These are phyloP conservation scores for Populus hybrid DNA, from an alignment of 441 rosid genomes.

Conservation along the genomic window DNA sequence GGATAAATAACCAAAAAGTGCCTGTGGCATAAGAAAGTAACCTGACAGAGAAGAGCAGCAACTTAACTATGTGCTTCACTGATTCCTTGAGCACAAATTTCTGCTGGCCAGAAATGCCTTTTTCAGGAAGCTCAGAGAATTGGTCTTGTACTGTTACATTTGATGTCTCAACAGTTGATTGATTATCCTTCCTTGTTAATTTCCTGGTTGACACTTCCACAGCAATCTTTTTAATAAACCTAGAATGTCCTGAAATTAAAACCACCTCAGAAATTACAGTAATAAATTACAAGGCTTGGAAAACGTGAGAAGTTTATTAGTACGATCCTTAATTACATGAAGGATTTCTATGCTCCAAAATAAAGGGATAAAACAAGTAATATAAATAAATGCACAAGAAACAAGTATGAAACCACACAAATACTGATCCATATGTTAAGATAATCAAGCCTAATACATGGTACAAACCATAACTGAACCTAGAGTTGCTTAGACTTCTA, in stretches of 20 bases:
- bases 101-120: conserved; percentile 12
- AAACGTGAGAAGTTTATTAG: not conserved
- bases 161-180: conserved; percentile 14
- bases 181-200: conserved; percentile 14
- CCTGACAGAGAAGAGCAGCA: conserved; percentile 37
- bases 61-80: conserved; percentile 35
- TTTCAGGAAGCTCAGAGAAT: conserved; percentile 12
- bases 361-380: not conserved
- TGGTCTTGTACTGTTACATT: conserved; percentile 20
- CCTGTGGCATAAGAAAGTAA: conserved; percentile 14
- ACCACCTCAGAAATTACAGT: not conserved
- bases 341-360: not conserved
- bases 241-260: conserved; percentile 26
- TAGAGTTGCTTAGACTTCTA: not conserved
- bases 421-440: not conserved
- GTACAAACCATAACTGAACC: not conserved
- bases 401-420: not conserved
- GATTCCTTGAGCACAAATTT: conserved; percentile 21
- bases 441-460: not conserved
- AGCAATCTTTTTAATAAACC: conserved; percentile 19
- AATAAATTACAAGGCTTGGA: not conserved
- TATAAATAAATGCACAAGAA: not conserved
- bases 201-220: conserved; percentile 22
- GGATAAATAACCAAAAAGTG: not conserved
- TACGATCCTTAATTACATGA: not conserved